Evolutionary conservation across 495 filamentous ascomycete species (phyloP).

Genomic region (Penicillium dipodomyicola): DNA sequence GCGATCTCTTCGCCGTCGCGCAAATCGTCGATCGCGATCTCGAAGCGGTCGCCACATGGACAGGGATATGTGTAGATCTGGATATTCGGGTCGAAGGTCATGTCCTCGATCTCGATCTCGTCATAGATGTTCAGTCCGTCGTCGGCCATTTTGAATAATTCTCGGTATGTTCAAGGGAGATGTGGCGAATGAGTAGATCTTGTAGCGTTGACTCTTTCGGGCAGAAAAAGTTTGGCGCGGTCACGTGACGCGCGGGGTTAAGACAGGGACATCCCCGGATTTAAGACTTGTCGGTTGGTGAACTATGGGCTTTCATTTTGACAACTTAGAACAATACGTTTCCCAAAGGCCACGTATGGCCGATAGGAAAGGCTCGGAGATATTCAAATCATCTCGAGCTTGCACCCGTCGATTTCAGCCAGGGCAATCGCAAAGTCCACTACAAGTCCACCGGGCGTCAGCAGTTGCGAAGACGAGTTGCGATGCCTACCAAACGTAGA

Average conservation of each 20-base stretch:
- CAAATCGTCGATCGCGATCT: slow-evolving; percentile 82
- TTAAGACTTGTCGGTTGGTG: neutral
- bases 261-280: slow-evolving; percentile 1
- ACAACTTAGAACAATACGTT: neutral
- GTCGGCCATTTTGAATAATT: slow-evolving; percentile 57
- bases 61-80: slow-evolving; percentile 95
- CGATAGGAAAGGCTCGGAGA: too few species aligned
- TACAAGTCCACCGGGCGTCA: too few species aligned
- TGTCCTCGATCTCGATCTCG: slow-evolving; percentile 99
- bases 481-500: slow-evolving; percentile 2
- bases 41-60: slow-evolving; percentile 95
- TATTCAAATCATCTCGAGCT: too few species aligned
- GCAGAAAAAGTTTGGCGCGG: slow-evolving; percentile 28
- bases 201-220: neutral
- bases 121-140: slow-evolving; percentile 80
- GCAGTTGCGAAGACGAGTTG: too few species aligned
- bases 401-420: too few species aligned
- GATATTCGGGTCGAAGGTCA: slow-evolving; percentile 81
- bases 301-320: neutral
- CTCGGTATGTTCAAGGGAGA: neutral
- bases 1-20: slow-evolving; percentile 87
- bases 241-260: slow-evolving; percentile 32
- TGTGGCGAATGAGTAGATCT: slow-evolving; percentile 9
- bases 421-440: too few species aligned
- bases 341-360: too few species aligned